Evolutionary conservation across 257 asterid species (phyloP).

Genomic region (Lavandula angustifolia): DNA sequence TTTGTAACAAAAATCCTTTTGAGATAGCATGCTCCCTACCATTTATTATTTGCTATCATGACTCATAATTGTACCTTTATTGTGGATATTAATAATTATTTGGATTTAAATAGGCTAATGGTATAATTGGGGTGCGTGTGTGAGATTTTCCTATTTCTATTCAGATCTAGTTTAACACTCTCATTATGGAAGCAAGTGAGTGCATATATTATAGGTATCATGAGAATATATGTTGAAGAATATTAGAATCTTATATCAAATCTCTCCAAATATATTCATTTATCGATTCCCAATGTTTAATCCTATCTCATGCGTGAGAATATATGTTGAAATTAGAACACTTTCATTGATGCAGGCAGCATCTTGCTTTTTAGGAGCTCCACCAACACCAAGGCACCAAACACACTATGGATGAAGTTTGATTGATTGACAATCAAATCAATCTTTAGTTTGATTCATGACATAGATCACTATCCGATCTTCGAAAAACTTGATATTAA

Average conservation of each 20-base stretch:
- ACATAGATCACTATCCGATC: neutral
- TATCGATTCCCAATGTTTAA: constrained; percentile 25
- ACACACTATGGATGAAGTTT: neutral
- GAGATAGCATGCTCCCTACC: constrained; percentile 26
- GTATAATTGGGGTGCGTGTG: too few relatives aligned
- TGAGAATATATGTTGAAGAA: constrained; percentile 15
- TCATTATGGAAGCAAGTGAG: neutral
- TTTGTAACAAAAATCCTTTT: too few relatives aligned
- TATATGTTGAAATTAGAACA: constrained; percentile 5
- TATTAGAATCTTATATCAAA: constrained; percentile 31
- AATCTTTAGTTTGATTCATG: neutral
- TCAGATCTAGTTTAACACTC: neutral
- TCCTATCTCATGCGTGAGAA: constrained; percentile 4
- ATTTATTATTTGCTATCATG: constrained; percentile 16
- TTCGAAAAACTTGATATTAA: too few relatives aligned
- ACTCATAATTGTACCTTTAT: constrained; percentile 6
- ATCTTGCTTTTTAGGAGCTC: too few relatives aligned
- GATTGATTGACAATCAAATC: neutral
- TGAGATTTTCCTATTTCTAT: neutral
- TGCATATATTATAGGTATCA: neutral
- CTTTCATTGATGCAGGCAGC: neutral
- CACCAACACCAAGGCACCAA: neutral
- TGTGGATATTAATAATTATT: neutral
- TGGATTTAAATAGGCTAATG: too few relatives aligned
- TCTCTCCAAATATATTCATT: constrained; percentile 10